A percentile compares a stretch with the other conserved stretches of the same genome.
These are phyloP conservation scores for Lentinula raphanica DNA, from an alignment of 768 basidiomycete genomes.

Conservation along the genomic window DNA sequence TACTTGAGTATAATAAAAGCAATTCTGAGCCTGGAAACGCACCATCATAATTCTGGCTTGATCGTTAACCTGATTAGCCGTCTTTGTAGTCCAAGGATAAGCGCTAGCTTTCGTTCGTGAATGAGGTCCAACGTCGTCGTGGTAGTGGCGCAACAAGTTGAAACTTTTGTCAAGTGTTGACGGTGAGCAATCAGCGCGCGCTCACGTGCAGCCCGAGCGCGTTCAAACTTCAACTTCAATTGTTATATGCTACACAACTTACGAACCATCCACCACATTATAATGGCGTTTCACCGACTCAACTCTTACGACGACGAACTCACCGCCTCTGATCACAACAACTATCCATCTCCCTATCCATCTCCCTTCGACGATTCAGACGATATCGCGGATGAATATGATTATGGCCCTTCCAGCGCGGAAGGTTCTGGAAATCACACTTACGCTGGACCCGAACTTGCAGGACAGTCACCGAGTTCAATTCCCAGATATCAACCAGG, in stretches of 20 bases:
- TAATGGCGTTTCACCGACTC: slow-evolving; percentile 10
- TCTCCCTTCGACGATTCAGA: background rate
- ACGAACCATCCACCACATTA: background rate
- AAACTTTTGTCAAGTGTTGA: no score
- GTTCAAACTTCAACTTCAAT: background rate
- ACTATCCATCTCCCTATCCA: slow-evolving; percentile 3
- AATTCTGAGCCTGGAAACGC: no score
- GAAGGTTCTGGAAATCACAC: slow-evolving; percentile 4
- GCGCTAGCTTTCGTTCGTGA: no score
- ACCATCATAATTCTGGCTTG: no score
- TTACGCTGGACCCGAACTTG: slow-evolving; percentile 7
- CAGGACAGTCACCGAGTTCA: background rate
- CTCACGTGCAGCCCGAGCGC: background rate
- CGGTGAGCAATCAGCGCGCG: background rate
- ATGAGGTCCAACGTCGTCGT: no score
- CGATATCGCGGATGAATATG: slow-evolving; percentile 6
- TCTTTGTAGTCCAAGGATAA: no score
- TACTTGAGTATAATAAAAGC: no score
- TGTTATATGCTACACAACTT: background rate
- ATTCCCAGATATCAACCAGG: slow-evolving; percentile 55
- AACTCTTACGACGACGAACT: slow-evolving; percentile 6
- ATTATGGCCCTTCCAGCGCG: background rate
- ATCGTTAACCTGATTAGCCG: no score
- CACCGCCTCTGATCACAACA: background rate
- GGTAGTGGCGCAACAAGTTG: no score